Conservation (phyloP, 805 yeast genomes). For the Wickerhamiella vanderwaltii region DNA sequence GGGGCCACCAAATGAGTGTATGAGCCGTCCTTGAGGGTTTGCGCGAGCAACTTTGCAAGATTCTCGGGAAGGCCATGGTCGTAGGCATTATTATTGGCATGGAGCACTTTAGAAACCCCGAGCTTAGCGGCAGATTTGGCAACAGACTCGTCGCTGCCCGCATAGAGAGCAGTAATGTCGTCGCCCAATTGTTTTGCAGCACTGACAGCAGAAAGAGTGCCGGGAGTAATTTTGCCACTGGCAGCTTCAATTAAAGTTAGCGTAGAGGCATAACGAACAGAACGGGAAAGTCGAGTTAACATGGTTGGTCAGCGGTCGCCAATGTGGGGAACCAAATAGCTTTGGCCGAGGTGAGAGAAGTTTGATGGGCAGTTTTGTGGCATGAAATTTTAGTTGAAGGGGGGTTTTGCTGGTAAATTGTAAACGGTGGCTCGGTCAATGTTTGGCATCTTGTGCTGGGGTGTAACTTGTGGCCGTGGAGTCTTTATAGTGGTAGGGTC, state of each 20-base stretch:
- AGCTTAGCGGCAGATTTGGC: slow-evolving; percentile 45
- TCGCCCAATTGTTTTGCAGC: slow-evolving; percentile 67
- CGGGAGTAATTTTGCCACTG: slow-evolving; percentile 45
- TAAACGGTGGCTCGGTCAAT: no score
- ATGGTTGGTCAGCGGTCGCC: slow-evolving; percentile 8
- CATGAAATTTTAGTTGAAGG: no score
- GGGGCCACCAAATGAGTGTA: slow-evolving; percentile 66
- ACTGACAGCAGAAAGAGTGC: slow-evolving; percentile 55
- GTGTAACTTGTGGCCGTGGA: no score
- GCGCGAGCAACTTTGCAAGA: slow-evolving; percentile 52
- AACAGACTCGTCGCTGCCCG: slow-evolving; percentile 48
- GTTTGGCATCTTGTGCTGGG: no score
- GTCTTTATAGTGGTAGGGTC: no score
- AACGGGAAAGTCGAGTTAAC: slow-evolving; percentile 2
- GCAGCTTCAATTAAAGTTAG: slow-evolving; percentile 61
- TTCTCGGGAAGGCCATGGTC: slow-evolving; percentile 67
- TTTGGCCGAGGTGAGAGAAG: no score
- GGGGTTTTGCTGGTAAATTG: no score
- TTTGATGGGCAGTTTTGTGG: no score
- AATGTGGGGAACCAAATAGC: slow-evolving; percentile 1
- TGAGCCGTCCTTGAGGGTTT: slow-evolving; percentile 33
- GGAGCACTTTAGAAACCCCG: slow-evolving; percentile 43
- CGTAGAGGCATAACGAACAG: slow-evolving; percentile 44
- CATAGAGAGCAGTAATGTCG: slow-evolving; percentile 66
- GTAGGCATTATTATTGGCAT: slow-evolving; percentile 46